A percentile compares a stretch with the other conserved stretches of the same genome.
Evolutionary conservation across 495 filamentous ascomycete genomes (phyloP).

Genomic region (Letharia lupina): DNA sequence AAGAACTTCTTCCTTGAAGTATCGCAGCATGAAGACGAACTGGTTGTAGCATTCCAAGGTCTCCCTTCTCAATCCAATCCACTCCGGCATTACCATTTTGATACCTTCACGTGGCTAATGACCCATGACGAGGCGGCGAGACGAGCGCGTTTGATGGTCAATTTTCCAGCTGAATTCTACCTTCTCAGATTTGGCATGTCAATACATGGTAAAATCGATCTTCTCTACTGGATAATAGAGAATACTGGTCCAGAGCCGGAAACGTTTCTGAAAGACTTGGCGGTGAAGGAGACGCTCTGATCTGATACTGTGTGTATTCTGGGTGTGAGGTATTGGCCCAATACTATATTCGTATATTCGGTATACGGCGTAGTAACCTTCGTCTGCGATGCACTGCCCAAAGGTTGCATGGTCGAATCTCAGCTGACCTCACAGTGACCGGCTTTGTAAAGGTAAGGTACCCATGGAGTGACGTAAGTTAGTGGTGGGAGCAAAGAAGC

Average conservation of each 20-base stretch:
- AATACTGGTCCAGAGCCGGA: neutral
- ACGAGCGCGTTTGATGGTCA: neutral
- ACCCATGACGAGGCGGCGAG: conserved; percentile 11
- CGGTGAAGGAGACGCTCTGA: neutral
- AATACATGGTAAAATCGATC: neutral
- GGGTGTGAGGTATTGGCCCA: neutral
- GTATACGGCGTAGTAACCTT: neutral
- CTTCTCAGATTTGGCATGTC: conserved; percentile 4
- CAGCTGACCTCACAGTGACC: neutral
- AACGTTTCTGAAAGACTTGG: conserved; percentile 1
- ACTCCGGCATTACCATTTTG: conserved; percentile 5
- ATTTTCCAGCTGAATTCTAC: conserved; percentile 1
- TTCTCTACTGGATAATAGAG: conserved; percentile 8
- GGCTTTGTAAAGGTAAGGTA: neutral
- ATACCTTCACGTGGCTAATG: conserved; percentile 12
- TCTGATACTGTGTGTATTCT: neutral
- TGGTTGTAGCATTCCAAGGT: neutral
- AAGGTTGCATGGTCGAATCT: neutral
- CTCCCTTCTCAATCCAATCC: neutral
- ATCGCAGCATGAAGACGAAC: neutral
- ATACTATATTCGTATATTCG: neutral
- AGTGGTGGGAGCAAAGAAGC: neutral
- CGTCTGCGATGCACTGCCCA: neutral
- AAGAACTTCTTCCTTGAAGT: conserved; percentile 3
- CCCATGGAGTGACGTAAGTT: neutral